Conservation (phyloP, 177 flowering plant genomes). For the Vitis hybrid region DNA sequence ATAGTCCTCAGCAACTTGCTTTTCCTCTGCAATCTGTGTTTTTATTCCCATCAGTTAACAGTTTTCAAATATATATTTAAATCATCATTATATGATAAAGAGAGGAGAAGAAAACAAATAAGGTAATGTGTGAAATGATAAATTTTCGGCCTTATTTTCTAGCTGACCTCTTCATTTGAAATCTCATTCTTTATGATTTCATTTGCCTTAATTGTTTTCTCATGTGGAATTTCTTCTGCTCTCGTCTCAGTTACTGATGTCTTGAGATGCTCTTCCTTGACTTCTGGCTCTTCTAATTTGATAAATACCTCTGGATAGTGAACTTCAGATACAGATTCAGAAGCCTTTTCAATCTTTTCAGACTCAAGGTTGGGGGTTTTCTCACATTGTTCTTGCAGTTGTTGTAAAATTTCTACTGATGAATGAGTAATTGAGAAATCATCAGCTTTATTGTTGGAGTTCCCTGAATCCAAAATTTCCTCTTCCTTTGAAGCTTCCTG, state of each 20-base stretch:
- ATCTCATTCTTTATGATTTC: conserved; percentile 14
- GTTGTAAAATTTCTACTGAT: conserved; percentile 2
- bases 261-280: conserved; percentile 8
- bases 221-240: conserved; percentile 20
- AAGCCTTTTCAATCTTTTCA: conserved; percentile 10
- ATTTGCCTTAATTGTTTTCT: conserved; percentile 17
- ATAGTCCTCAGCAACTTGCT: conserved; percentile 11
- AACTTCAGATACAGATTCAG: conserved; percentile 15
- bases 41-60: background rate
- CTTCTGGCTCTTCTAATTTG: conserved; percentile 13
- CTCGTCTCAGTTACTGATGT: conserved; percentile 6
- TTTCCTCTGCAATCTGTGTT: conserved; percentile 22
- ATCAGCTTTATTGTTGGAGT: conserved; percentile 1
- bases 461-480: conserved; percentile 2
- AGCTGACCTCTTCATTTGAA: conserved; percentile 30
- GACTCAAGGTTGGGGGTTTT: conserved; percentile 11
- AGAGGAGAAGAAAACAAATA: background rate
- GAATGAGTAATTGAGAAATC: conserved; percentile 7
- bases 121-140: background rate
- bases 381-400: conserved; percentile 6
- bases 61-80: background rate
- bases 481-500: conserved; percentile 6
- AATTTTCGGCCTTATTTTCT: background rate
- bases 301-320: conserved; percentile 1
- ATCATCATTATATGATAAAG: background rate